Conservation (phyloP, 1,284 basidiomycete genomes). For the Pyrrhoderma noxium region DNA sequence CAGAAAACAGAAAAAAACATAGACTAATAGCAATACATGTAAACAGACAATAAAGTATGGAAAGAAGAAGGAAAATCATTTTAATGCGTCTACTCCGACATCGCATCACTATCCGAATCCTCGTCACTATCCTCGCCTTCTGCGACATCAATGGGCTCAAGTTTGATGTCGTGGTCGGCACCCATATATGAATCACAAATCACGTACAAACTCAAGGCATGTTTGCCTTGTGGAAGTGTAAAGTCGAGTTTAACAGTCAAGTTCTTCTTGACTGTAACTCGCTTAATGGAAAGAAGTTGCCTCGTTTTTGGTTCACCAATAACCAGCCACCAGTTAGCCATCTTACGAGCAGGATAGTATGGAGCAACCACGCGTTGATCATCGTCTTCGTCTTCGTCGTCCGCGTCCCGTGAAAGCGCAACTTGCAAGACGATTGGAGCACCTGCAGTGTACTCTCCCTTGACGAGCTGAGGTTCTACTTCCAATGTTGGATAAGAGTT, state of each 20-base stretch:
- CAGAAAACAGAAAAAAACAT: neutral
- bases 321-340: conserved; percentile 97
- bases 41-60: neutral
- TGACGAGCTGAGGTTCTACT: conserved; percentile 74
- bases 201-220: conserved; percentile 81
- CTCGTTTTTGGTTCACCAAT: conserved; percentile 73
- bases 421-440: conserved; percentile 81
- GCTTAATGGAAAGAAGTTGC: conserved; percentile 90
- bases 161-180: conserved; percentile 82
- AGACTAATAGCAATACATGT: conserved; percentile 6
- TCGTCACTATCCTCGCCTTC: conserved; percentile 81
- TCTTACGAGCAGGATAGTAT: conserved; percentile 86
- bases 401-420: conserved; percentile 73
- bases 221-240: conserved; percentile 75
- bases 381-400: conserved; percentile 55
- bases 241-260: conserved; percentile 86
- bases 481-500: conserved; percentile 94
- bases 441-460: conserved; percentile 78
- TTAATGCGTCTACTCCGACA: conserved; percentile 28
- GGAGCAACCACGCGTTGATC: conserved; percentile 84
- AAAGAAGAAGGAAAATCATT: neutral
- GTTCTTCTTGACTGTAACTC: conserved; percentile 79
- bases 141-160: conserved; percentile 75
- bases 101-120: conserved; percentile 45
- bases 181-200: conserved; percentile 91